A percentile compares a stretch with the other conserved stretches of the same genome.
Evolutionary conservation across 495 filamentous ascomycete species (phyloP).

Genomic region (Delitschia confertaspora): DNA sequence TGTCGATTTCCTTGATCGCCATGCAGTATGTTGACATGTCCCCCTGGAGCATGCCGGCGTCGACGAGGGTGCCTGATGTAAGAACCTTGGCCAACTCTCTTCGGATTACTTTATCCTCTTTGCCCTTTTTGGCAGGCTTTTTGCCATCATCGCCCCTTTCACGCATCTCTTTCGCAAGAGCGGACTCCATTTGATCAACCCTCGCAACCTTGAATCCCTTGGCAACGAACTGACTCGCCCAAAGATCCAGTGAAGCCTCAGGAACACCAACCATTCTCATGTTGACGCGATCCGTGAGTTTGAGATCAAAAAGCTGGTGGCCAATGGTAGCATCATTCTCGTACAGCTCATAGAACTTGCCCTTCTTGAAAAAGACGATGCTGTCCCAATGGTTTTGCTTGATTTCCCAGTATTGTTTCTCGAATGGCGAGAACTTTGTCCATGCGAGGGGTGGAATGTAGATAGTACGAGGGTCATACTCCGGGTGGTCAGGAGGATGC

Average conservation of each 20-base stretch:
- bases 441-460: constrained; percentile 75
- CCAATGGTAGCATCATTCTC: constrained; percentile 97
- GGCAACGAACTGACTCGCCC: constrained; percentile 90
- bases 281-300: constrained; percentile 95
- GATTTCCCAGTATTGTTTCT: constrained; percentile 99
- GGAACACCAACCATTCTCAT: constrained; percentile 98
- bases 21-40: constrained; percentile 97
- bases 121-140: constrained; percentile 46
- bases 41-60: constrained; percentile 93
- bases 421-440: constrained; percentile 78
- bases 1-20: constrained; percentile 81
- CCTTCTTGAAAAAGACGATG: constrained; percentile 99
- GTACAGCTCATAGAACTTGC: constrained; percentile 98
- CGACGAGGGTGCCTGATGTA: constrained; percentile 86
- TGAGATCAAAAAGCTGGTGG: constrained; percentile 93
- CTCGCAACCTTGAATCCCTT: constrained; percentile 94
- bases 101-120: constrained; percentile 82
- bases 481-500: constrained; percentile 69
- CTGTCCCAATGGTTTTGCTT: constrained; percentile 97
- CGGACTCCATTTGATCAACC: constrained; percentile 93
- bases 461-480: constrained; percentile 86
- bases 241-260: constrained; percentile 79
- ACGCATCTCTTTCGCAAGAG: constrained; percentile 95
- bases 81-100: constrained; percentile 86
- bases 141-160: constrained; percentile 61